Percentiles rank a stretch among this genome's conserved stretches.
These are phyloP conservation scores for Heimioporus sp. DNA, from an alignment of 768 basidiomycete species.

Conservation along the genomic window DNA sequence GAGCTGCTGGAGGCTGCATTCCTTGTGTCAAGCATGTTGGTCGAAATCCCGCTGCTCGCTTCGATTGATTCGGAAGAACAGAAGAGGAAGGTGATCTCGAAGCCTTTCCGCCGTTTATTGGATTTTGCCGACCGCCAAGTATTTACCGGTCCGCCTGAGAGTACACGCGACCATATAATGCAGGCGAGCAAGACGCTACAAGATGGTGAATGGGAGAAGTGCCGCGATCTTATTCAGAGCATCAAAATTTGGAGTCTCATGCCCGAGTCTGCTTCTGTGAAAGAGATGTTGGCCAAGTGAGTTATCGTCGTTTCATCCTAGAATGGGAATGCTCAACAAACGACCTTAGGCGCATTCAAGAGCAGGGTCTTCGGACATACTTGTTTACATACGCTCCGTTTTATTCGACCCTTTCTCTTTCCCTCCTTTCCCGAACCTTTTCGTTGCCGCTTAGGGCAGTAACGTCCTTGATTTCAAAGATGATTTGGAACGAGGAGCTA, in stretches of 20 bases:
- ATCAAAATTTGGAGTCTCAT: conserved; percentile 99
- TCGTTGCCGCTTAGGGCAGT: conserved; percentile 77
- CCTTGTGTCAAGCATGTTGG: conserved; percentile 97
- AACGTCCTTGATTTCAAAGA: conserved; percentile 84
- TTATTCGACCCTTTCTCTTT: conserved; percentile 88
- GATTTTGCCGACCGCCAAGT: conserved; percentile 98
- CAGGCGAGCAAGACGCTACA: conserved; percentile 97
- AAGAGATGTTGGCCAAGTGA: conserved; percentile 93
- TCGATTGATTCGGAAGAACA: conserved; percentile 93
- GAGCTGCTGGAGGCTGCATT: conserved; percentile 97
- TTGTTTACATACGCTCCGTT: conserved; percentile 94
- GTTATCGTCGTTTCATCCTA: conserved; percentile 23
- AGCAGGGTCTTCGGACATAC: conserved; percentile 95
- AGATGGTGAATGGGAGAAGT: conserved; percentile 96
- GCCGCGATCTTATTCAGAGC: conserved; percentile 87
- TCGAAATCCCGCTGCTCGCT: conserved; percentile 93
- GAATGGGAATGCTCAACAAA: not conserved
- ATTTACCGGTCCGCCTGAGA: conserved; percentile 98
- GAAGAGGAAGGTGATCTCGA: conserved; percentile 91
- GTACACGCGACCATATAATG: conserved; percentile 98
- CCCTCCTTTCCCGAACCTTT: conserved; percentile 85
- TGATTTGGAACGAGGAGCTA: conserved; percentile 98
- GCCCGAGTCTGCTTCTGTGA: conserved; percentile 83
- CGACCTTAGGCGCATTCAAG: conserved; percentile 85
- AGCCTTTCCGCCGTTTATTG: conserved; percentile 91